Base-by-base conservation (phyloP, 495 filamentous ascomycete species). In the Aspergillus avenaceus region DNA sequence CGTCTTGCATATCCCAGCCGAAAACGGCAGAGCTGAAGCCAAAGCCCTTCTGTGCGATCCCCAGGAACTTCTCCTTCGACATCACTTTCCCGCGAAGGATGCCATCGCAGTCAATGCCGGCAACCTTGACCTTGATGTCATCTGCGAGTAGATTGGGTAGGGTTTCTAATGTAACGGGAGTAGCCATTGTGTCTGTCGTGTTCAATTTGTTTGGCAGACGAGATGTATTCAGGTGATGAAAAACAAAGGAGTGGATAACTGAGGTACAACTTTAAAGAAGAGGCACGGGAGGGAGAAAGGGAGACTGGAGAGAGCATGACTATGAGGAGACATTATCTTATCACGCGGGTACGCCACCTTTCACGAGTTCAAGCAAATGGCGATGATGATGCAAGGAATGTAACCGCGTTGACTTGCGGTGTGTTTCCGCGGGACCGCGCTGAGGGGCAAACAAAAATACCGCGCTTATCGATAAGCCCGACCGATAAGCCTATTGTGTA, bases 1-100 rank as follows among this genome's bases (percentile, higher is more conserved):
- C 75, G 59, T 96, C 91, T 67, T 96, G 90, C 90, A 95, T 95
- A 56, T 96, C 91, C 90, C 90, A 95, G 52, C 90, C 91, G 58
- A 95, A 96, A 34, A 96, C 79, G 45, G 95, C 88, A n/a, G 85
- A 90, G 70, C 91, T 96, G 72, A 96, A 95, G 32, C 91, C 91
- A 54, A 96, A 96, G 44, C 91, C 91, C 37, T 80, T 76, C 49
- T 83, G 66, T 22, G 82, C 86, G 49, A 96, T 80, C 7, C 84
- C 87, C 9, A 95, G 70, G 69, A 96, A 96, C 72, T 96, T 96
- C 63, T 88, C 88, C 73, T 93, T 95, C 54, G 90, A 88, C 63
- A 96, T 85, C 29, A 96, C 79, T 69, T 96, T 96, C 38, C 91
- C 91, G 5, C 91, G 87, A 5, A 95, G 78, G 25, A 86, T 77